These are phyloP conservation scores for Syzygium jambos DNA, from an alignment of 345 rosid genomes.

Conservation along the genomic window DNA sequence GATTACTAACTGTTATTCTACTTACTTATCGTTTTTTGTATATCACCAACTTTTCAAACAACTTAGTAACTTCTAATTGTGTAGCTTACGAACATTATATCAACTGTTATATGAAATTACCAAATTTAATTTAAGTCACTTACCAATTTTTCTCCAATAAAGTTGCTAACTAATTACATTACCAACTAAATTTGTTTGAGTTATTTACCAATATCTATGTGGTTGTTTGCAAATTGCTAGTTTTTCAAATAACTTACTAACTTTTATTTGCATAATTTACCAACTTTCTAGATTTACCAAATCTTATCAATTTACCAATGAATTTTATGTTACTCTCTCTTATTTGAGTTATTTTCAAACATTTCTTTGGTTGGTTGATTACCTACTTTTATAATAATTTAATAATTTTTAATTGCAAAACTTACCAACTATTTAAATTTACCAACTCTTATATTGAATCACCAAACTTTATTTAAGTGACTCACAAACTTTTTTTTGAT, in stretches of 20 bases:
- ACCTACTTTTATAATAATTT: not conserved
- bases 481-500: not conserved
- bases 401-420: not conserved
- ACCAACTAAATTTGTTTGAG: not conserved
- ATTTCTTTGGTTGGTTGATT: not conserved
- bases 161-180: not conserved
- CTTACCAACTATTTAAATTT: not conserved
- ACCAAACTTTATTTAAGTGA: not conserved
- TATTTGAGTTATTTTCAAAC: not conserved
- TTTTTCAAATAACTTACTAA: not conserved
- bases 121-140: too few species aligned
- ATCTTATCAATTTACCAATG: not conserved
- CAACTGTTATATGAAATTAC: not conserved
- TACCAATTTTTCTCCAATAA: not conserved
- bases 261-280: not conserved
- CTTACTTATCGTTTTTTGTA: not conserved
- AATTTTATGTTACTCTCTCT: not conserved
- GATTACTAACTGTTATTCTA: not conserved
- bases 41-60: not conserved
- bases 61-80: not conserved
- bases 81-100: not conserved
- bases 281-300: not conserved
- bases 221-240: not conserved
- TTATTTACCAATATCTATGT: not conserved
- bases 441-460: not conserved